phyloP scores from a whole-genome alignment of 1,284 basidiomycete species.

The Entoloma clypeatum region DNA sequence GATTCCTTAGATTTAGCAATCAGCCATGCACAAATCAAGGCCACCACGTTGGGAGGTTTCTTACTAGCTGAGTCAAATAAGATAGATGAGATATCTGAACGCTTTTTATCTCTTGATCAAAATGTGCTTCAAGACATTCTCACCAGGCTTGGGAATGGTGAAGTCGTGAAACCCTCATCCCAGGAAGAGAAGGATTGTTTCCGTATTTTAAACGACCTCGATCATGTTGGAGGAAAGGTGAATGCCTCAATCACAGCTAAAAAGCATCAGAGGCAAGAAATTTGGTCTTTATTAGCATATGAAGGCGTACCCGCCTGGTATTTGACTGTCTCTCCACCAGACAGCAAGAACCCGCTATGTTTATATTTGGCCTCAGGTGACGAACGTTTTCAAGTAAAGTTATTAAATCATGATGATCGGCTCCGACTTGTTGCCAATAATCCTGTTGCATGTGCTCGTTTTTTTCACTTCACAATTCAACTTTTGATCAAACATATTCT shows the following conservation, averaged over 20 bases:
- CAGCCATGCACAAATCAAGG: constrained; percentile 37
- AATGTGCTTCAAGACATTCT: constrained; percentile 23
- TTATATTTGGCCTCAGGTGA: constrained; percentile 27
- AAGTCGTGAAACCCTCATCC: constrained; percentile 24
- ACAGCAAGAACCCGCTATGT: constrained; percentile 28
- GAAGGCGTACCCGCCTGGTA: constrained; percentile 34
- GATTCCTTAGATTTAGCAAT: no score
- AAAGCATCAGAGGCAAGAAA: constrained; percentile 35
- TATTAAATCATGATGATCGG: constrained; percentile 9
- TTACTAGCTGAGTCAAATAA: constrained; percentile 24
- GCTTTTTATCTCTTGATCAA: constrained; percentile 22
- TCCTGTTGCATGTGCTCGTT: constrained; percentile 29
- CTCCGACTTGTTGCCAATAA: constrained; percentile 23
- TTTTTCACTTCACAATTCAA: constrained; percentile 27
- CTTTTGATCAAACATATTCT: constrained; percentile 25
- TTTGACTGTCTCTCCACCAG: constrained; percentile 34
- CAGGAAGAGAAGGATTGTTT: constrained; percentile 34
- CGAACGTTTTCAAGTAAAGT: constrained; percentile 13
- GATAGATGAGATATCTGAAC: constrained; percentile 19
- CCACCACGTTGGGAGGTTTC: constrained; percentile 24
- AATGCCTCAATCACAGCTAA: constrained; percentile 30
- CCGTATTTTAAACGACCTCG: constrained; percentile 31
- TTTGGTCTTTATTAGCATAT: constrained; percentile 31
- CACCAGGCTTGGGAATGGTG: constrained; percentile 20
- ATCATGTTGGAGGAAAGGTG: constrained; percentile 31